Evolutionary conservation across 352 stramenopile genomes (phyloP), one percentile per base, ranked within the genome.

Genomic region (Phytophthora boehmeriae): DNA sequence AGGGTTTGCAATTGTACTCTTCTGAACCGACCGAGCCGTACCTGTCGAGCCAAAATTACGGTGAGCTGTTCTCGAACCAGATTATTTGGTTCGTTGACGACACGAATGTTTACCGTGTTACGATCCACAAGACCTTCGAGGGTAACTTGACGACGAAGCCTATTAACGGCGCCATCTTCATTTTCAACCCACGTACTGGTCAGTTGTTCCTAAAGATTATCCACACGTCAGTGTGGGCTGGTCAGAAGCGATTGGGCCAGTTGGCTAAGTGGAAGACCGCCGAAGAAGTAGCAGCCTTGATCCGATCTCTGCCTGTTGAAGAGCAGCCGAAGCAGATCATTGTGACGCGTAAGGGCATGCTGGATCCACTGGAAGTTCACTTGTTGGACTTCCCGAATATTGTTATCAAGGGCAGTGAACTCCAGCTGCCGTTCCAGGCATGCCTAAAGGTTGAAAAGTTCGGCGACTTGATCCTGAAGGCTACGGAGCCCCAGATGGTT

Each of bases 31-130:
- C 98, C 34, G 98, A 99, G 78, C 98, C 98, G 34, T 99, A 99
- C 73, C 74, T 99, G 51, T 99, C 95, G 54, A 99, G 95, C 46
- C 98, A 99, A 74, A 99, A 99, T 81, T 99, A 99, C 76, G 95
- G 97, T 20, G 98, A 99, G 73, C 83, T 99, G 22, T 99, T 99
- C 80, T 99, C 92, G 22, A 99, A 99, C 74, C 97, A 99, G 79
- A 99, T 99, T 56, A 99, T 99, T 86, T 99, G 98, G 98, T 99
- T 99, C 78, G 97, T 99, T 9, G 98, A 99, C 68, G 98, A 99
- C 70, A 99, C 96, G 30, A 99, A 99, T 73, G 98, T 99, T 48
- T 96, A 96, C 71, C 95, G 98, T 53, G 97, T 99, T 45, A 99
- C 97, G 35, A 99, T 99, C 64, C 98, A 99, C 88, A 99, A 99